Evolutionary conservation across 1,284 basidiomycete species (phyloP).

Genomic region (Vanrija sp.): DNA sequence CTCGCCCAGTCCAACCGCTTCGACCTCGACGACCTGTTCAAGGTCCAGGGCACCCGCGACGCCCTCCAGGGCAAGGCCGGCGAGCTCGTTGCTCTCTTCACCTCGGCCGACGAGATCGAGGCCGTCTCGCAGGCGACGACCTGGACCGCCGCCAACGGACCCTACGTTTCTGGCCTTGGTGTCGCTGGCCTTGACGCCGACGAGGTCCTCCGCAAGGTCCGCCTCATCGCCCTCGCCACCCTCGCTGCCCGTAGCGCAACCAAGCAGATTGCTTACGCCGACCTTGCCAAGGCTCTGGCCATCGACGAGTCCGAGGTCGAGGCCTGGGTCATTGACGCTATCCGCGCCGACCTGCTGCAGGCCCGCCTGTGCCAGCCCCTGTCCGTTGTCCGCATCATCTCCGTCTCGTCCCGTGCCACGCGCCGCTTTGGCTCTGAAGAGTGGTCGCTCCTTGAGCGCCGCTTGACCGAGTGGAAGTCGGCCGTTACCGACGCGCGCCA

Average conservation of each 20-base stretch:
- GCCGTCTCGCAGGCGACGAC: conserved; percentile 63
- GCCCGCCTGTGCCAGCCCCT: conserved; percentile 82
- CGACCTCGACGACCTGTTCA: conserved; percentile 73
- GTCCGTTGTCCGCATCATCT: conserved; percentile 69
- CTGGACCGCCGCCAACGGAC: conserved; percentile 60
- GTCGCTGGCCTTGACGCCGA: conserved; percentile 38
- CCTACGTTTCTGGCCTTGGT: conserved; percentile 61
- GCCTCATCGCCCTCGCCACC: conserved; percentile 72
- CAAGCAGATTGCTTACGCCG: conserved; percentile 68
- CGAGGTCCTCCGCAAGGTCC: conserved; percentile 73
- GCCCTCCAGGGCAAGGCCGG: conserved; percentile 28
- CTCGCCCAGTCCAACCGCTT: conserved; percentile 67
- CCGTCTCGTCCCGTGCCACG: conserved; percentile 58
- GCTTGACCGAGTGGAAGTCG: conserved; percentile 72
- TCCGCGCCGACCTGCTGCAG: conserved; percentile 73
- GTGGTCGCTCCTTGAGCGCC: conserved; percentile 76
- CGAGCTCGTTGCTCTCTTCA: conserved; percentile 43
- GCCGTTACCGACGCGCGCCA: conserved; percentile 40
- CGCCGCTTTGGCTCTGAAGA: conserved; percentile 72
- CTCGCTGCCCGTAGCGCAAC: conserved; percentile 73
- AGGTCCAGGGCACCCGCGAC: conserved; percentile 35
- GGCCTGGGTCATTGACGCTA: conserved; percentile 88
- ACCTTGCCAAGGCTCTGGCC: conserved; percentile 65
- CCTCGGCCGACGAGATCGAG: conserved; percentile 65
- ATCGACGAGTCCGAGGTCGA: conserved; percentile 71